A percentile compares a stretch with the other conserved stretches of the same genome.
Conservation (phyloP, 805 yeast species). For the Wickerhamomyces bisporus region DNA sequence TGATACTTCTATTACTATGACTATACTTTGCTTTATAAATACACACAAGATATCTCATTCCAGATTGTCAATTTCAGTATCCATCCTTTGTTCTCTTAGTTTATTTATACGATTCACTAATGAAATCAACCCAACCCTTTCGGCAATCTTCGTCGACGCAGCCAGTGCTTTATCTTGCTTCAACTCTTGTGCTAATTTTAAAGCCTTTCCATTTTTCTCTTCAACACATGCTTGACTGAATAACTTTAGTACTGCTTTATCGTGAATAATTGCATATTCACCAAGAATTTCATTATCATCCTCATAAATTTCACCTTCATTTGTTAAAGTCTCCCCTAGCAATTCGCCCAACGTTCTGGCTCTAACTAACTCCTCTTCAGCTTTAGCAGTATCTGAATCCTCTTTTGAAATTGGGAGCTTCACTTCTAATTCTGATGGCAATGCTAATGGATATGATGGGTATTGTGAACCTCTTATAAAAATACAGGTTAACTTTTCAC, state of each 20-base stretch:
- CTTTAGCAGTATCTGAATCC: conserved; percentile 22
- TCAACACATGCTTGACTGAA: conserved; percentile 72
- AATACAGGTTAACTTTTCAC: conserved; percentile 67
- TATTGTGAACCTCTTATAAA: conserved; percentile 65
- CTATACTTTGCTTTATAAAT: neutral
- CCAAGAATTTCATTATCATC: conserved; percentile 48
- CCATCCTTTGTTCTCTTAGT: conserved; percentile 46
- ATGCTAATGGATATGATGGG: conserved; percentile 81
- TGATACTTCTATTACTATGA: neutral
- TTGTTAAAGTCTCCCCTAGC: conserved; percentile 50
- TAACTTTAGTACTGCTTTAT: conserved; percentile 70
- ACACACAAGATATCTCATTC: neutral
- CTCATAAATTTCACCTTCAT: conserved; percentile 37
- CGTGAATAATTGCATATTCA: conserved; percentile 54
- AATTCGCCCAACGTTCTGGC: conserved; percentile 57
- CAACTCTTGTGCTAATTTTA: conserved; percentile 62
- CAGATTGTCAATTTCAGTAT: conserved; percentile 9
- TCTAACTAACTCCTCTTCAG: conserved; percentile 63
- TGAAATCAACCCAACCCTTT: conserved; percentile 52
- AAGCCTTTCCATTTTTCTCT: conserved; percentile 58
- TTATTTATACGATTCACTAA: conserved; percentile 52
- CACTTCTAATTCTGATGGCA: conserved; percentile 74
- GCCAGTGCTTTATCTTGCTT: conserved; percentile 72
- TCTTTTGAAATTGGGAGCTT: conserved; percentile 51
- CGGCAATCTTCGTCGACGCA: conserved; percentile 84